phyloP scores from a whole-genome alignment of 2,329 filamentous ascomycete species.

The Xylaria sp. region DNA sequence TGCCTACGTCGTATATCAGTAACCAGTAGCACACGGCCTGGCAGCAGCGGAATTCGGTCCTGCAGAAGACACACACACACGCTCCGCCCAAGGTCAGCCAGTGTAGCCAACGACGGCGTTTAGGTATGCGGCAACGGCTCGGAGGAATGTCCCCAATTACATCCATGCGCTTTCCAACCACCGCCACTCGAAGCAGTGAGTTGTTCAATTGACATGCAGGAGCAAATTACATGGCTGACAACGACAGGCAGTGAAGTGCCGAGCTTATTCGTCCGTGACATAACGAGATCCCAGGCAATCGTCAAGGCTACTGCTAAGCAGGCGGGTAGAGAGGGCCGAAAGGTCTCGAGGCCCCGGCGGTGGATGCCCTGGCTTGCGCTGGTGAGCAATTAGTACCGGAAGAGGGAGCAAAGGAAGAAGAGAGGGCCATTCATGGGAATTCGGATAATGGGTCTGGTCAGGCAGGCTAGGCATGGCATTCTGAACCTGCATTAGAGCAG shows the following conservation, averaged over 20 bases:
- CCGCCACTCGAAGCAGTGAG: slow-evolving; percentile 11
- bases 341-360: no score
- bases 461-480: no score
- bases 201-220: slow-evolving; percentile 26
- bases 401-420: no score
- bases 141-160: slow-evolving; percentile 13
- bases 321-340: neutral
- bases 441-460: no score
- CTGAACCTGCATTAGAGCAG: neutral
- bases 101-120: slow-evolving; percentile 18
- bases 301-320: neutral
- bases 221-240: slow-evolving; percentile 22
- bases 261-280: slow-evolving; percentile 1
- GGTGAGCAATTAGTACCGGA: neutral
- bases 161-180: slow-evolving; percentile 8
- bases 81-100: slow-evolving; percentile 17
- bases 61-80: slow-evolving; percentile 19
- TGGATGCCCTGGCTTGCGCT: no score
- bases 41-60: slow-evolving; percentile 21
- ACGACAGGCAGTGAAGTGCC: neutral
- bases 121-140: slow-evolving; percentile 9
- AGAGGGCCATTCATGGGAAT: no score
- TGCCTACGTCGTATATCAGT: neutral
- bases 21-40: slow-evolving; percentile 4
- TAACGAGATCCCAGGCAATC: slow-evolving; percentile 1